A percentile compares a stretch with the other conserved stretches of the same genome.
Conservation (phyloP, 164 flowering plant genomes). For the Vitis riparia region DNA sequence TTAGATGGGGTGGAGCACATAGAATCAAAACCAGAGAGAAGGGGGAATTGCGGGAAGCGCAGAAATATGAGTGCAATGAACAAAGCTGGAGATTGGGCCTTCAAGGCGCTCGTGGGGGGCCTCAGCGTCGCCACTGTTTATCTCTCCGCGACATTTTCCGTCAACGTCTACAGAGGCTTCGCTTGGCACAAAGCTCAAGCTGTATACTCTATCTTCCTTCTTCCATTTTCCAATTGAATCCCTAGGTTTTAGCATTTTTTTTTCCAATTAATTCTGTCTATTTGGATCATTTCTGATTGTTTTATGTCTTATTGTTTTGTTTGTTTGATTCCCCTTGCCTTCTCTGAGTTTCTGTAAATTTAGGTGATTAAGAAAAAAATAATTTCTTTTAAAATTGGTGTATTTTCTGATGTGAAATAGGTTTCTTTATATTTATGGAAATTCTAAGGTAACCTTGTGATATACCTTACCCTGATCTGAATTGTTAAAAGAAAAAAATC, state of each 20-base stretch:
- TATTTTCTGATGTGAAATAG: too few relatives aligned
- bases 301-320: too few relatives aligned
- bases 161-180: conserved; percentile 86
- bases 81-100: conserved; percentile 67
- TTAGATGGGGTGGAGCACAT: neutral
- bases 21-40: neutral
- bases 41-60: conserved; percentile 15
- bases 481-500: too few relatives aligned
- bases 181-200: conserved; percentile 90
- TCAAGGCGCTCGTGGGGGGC: conserved; percentile 76
- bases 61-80: conserved; percentile 25
- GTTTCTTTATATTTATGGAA: too few relatives aligned
- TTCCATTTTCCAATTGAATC: neutral
- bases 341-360: too few relatives aligned
- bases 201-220: conserved; percentile 28
- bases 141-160: conserved; percentile 83
- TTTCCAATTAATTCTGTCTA: neutral
- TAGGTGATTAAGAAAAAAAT: too few relatives aligned
- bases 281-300: too few relatives aligned
- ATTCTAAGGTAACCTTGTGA: too few relatives aligned
- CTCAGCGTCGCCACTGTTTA: conserved; percentile 80
- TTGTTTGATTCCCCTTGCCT: too few relatives aligned
- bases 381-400: too few relatives aligned
- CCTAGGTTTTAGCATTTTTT: neutral
- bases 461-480: too few relatives aligned